These are phyloP conservation scores for Leishmania lainsoni DNA, from an alignment of 208 protist genomes.

Conservation along the genomic window DNA sequence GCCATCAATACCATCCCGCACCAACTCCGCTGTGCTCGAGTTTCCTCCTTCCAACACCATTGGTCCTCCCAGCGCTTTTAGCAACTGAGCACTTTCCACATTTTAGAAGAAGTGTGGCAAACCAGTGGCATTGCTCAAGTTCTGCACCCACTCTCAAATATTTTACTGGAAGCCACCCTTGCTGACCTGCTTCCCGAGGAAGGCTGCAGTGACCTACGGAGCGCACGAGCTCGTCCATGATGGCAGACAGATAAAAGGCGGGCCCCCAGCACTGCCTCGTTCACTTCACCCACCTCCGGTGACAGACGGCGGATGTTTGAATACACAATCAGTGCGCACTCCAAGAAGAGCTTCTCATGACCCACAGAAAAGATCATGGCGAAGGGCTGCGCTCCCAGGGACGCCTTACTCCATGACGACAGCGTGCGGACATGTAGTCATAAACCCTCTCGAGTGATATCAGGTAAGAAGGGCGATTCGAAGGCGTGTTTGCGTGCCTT, in stretches of 20 bases:
- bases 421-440: conserved; percentile 1
- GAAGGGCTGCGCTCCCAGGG: conserved; percentile 9
- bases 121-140: conserved; percentile 72
- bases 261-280: conserved; percentile 45
- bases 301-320: conserved; percentile 41
- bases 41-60: too few species aligned
- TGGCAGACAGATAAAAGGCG: conserved; percentile 50
- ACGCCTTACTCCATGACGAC: conserved; percentile 12
- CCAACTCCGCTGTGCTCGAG: neutral
- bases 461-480: neutral
- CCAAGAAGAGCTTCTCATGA: conserved; percentile 15
- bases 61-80: too few species aligned
- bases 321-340: conserved; percentile 60
- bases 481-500: neutral
- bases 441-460: conserved; percentile 42
- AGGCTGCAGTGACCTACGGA: conserved; percentile 51
- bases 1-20: neutral
- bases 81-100: conserved; percentile 44
- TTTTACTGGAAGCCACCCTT: conserved; percentile 37
- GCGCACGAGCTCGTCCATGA: conserved; percentile 68
- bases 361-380: conserved; percentile 9
- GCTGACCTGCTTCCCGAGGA: conserved; percentile 58
- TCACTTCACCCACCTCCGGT: conserved; percentile 30
- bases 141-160: conserved; percentile 52
- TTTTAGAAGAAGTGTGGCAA: conserved; percentile 59